phyloP scores from a whole-genome alignment of 768 basidiomycete genomes.

The Nidularia sp. region DNA sequence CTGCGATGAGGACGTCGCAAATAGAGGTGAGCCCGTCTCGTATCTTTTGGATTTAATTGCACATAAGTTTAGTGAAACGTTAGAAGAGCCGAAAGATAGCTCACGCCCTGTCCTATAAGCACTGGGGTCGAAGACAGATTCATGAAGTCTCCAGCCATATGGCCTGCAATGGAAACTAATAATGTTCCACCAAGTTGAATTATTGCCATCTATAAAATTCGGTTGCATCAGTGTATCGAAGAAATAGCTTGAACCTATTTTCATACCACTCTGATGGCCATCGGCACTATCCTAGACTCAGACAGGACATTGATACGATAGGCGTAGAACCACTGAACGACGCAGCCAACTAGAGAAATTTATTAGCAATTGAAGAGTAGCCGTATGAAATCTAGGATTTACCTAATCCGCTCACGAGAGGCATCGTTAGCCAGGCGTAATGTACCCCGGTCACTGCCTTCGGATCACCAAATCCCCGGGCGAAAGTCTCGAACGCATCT shows the following conservation, averaged over 20 bases:
- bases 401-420: constrained; percentile 24
- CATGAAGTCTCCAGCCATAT: neutral
- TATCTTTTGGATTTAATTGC: neutral
- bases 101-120: neutral
- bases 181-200: neutral
- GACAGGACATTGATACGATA: constrained; percentile 25
- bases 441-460: constrained; percentile 16
- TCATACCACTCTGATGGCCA: constrained; percentile 3
- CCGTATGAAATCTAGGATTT: neutral
- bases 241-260: neutral
- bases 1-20: constrained; percentile 8
- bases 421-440: constrained; percentile 19
- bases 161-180: neutral
- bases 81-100: neutral
- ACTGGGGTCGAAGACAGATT: neutral
- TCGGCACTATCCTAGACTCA: constrained; percentile 6
- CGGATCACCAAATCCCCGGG: constrained; percentile 19
- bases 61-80: neutral
- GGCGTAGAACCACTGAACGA: constrained; percentile 27
- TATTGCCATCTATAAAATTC: neutral
- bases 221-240: neutral
- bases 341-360: constrained; percentile 18
- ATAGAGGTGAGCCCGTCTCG: neutral
- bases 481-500: constrained; percentile 22
- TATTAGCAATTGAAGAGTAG: neutral